phyloP scores from a whole-genome alignment of 805 yeast species.

The Sungouiella blattae region DNA sequence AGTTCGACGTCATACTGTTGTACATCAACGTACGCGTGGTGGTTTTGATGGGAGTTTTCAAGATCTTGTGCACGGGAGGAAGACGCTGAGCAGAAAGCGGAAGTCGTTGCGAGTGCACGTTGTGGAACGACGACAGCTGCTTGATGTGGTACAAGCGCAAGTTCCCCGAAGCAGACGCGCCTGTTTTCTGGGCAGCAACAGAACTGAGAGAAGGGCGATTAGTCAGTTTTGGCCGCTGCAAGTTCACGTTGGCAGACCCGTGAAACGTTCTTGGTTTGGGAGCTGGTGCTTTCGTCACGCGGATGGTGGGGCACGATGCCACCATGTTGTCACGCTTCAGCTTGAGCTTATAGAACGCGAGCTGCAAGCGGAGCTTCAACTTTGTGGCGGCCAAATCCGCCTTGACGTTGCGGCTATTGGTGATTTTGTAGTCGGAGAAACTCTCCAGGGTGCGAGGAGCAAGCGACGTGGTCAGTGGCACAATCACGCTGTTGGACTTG shows the following conservation, averaged over 20 bases:
- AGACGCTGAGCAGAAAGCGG: slow-evolving; percentile 14
- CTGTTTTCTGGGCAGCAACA: slow-evolving; percentile 21
- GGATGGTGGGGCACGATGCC: slow-evolving; percentile 13
- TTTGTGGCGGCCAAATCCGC: slow-evolving; percentile 43
- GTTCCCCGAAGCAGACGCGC: slow-evolving; percentile 13
- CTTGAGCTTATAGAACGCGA: slow-evolving; percentile 40
- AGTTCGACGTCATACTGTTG: too few species aligned
- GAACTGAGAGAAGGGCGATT: slow-evolving; percentile 10
- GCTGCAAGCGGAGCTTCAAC: slow-evolving; percentile 39
- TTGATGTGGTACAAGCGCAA: slow-evolving; percentile 38
- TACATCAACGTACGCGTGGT: slow-evolving; percentile 19
- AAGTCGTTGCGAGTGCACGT: slow-evolving; percentile 8
- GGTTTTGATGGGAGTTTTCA: slow-evolving; percentile 41
- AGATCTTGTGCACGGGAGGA: slow-evolving; percentile 42
- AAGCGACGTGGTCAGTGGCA: slow-evolving; percentile 5
- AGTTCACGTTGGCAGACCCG: slow-evolving; percentile 14
- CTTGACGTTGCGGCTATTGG: slow-evolving; percentile 22
- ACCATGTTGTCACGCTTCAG: slow-evolving; percentile 11
- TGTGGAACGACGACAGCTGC: slow-evolving; percentile 31
- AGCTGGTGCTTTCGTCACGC: slow-evolving; percentile 8
- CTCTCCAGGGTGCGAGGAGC: slow-evolving; percentile 14
- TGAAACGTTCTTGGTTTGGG: slow-evolving; percentile 5
- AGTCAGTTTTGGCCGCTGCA: slow-evolving; percentile 7
- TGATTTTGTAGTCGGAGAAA: slow-evolving; percentile 25
- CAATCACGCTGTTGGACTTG: slow-evolving; percentile 11